These are phyloP conservation scores for Penicillium odoratum DNA, from an alignment of 495 filamentous ascomycete genomes.

Conservation along the genomic window DNA sequence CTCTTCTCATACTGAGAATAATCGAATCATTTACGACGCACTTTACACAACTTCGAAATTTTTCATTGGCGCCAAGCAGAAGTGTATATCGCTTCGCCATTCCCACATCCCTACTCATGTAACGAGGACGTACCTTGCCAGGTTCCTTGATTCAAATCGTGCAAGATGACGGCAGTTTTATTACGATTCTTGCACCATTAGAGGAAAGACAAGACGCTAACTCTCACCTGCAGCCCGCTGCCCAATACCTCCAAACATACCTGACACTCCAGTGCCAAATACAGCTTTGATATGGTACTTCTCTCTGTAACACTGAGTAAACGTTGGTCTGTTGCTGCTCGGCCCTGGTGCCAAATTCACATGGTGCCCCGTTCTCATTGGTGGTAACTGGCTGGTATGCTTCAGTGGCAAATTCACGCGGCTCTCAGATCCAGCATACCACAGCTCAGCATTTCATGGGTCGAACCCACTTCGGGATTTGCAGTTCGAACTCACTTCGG, in stretches of 20 bases:
- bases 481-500: slow-evolving; percentile 14
- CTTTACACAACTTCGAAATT: background rate
- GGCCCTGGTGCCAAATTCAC: background rate
- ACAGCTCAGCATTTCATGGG: slow-evolving; percentile 21
- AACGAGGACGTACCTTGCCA: background rate
- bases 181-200: background rate
- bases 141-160: background rate
- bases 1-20: background rate
- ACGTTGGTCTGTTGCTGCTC: background rate
- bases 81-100: background rate
- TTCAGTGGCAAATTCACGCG: slow-evolving; percentile 28
- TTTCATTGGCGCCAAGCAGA: background rate
- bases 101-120: background rate
- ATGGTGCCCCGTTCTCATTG: background rate
- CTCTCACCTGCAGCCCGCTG: no score
- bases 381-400: background rate
- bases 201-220: background rate
- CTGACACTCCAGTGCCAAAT: background rate
- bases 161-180: background rate
- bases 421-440: slow-evolving; percentile 42
- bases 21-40: background rate
- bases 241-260: background rate
- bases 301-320: background rate
- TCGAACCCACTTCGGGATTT: slow-evolving; percentile 16
- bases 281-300: background rate